Conservation (phyloP, 2,329 filamentous ascomycete genomes). For the Tolypocladium sp. region DNA sequence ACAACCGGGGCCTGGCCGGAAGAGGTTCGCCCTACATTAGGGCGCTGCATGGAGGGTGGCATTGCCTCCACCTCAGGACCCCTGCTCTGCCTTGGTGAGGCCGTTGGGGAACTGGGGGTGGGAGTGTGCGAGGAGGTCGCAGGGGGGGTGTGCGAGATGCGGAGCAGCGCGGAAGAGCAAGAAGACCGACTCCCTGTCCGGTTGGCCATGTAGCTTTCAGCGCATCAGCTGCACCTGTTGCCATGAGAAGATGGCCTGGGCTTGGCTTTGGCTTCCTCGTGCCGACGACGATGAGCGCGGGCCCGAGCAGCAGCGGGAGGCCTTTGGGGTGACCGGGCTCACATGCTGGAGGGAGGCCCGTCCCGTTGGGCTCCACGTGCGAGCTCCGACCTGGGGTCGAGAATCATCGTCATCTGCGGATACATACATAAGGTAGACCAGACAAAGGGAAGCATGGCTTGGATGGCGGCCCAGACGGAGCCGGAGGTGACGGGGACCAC, state of each 20-base stretch:
- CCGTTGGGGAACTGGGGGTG: slow-evolving; percentile 4
- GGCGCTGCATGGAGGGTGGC: slow-evolving; percentile 20
- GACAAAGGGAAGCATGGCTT: background rate
- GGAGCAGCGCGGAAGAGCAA: background rate
- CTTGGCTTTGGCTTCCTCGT: background rate
- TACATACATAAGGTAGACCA: too few relatives aligned
- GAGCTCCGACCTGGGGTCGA: background rate
- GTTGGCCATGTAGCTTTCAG: background rate
- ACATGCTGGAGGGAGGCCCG: background rate
- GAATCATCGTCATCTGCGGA: too few relatives aligned
- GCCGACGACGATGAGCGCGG: too few relatives aligned
- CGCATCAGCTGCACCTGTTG: background rate
- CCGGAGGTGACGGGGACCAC: background rate
- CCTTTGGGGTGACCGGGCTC: background rate
- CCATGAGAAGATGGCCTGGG: background rate
- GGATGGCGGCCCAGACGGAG: background rate
- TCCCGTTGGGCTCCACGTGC: background rate
- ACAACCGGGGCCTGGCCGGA: slow-evolving; percentile 16
- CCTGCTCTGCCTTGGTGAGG: background rate
- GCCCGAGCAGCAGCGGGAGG: background rate
- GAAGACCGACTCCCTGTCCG: too few relatives aligned
- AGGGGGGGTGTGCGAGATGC: background rate
- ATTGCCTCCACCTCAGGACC: slow-evolving; percentile 10
- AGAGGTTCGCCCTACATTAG: slow-evolving; percentile 24
- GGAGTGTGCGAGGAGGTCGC: background rate